Base-by-base conservation (phyloP, 768 basidiomycete species). In the Termitomyces sp. region DNA sequence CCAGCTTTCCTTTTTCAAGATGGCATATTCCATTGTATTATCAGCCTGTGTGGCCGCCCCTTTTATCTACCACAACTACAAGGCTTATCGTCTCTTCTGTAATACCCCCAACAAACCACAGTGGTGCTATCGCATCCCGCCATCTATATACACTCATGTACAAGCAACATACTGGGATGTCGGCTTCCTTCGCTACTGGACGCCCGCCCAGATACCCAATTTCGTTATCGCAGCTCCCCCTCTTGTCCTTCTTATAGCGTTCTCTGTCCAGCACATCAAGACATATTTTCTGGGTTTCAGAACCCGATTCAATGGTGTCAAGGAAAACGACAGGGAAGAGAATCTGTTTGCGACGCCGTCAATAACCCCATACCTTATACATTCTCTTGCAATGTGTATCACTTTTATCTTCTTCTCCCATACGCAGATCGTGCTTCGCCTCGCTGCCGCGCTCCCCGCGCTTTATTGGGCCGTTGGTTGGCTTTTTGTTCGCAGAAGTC, bases 151-250 rank as follows among this genome's bases (percentile, higher is more conserved):
- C 72, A 76, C 84, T 11, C 84, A 92, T 69, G 89, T 90, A 2
- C 96, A 99, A 71, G 75, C 74, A 4, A 78, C 81, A 57, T 98
- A 98, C 72, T 99, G 97, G 97, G 80, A 90, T 70, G 76, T 82
- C 49, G 94, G 96, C 15, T 84, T 96, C 64, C 73, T 99, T 63
- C 83, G 79, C 3, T 98, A 98, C 73, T 99, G 93, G 93, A 88
- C 87, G 0, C 63, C 77, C 29, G 74, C 82, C 37, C 95, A 99
- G 73, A 67, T 94, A 2, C 97, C 97, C 49, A 97, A 98, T 73
- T 91, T 98, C 70, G 64, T 25, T 25, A 25, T 25, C 20, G 1
- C 20, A 25, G 20, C 20, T 25, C 20, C 20, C 20, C 20, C 20
- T 25, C 20, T 25, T 25, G 20, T 25, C 20, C 20, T 25, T 25